Conservation (phyloP, 768 basidiomycete species). For the Boletus speciosus region DNA sequence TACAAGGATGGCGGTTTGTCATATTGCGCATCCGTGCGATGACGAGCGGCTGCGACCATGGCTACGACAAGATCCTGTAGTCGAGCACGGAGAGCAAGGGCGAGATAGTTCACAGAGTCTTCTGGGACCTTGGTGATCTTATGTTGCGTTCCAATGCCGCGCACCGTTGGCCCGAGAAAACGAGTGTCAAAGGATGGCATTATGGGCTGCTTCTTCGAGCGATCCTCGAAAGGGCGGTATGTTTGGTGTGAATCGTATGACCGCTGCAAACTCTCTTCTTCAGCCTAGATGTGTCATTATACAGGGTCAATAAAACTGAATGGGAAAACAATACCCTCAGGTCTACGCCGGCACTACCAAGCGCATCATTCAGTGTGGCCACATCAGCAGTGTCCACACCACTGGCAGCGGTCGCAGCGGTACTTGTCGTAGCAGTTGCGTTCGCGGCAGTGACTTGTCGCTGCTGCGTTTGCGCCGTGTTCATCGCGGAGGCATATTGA, state of each 20-base stretch:
- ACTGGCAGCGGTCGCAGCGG: conserved; percentile 25
- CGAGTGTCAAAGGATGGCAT: conserved; percentile 68
- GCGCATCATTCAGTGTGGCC: conserved; percentile 76
- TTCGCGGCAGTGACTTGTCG: conserved; percentile 19
- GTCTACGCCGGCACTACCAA: conserved; percentile 86
- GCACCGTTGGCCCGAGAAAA: conserved; percentile 64
- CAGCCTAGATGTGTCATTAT: conserved; percentile 53
- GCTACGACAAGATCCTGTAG: conserved; percentile 64
- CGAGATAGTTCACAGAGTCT: conserved; percentile 73
- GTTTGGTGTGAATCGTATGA: conserved; percentile 57
- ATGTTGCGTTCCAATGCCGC: conserved; percentile 61
- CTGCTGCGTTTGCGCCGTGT: conserved; percentile 31
- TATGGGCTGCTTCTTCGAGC: conserved; percentile 69
- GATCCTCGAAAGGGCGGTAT: conserved; percentile 72
- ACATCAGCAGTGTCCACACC: conserved; percentile 66
- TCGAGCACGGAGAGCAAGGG: conserved; percentile 72
- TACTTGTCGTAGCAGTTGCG: conserved; percentile 15
- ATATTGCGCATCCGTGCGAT: conserved; percentile 69
- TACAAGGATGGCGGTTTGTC: conserved; percentile 66
- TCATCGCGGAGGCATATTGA: conserved; percentile 32
- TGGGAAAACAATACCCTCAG: conserved; percentile 50
- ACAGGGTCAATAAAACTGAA: neutral
- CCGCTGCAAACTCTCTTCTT: conserved; percentile 78
- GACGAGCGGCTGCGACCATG: conserved; percentile 65
- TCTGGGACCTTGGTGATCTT: conserved; percentile 67